Evolutionary conservation across 345 rosid genomes (phyloP), one percentile per base, ranked within the genome.

Genomic region (Combretum micranthum): DNA sequence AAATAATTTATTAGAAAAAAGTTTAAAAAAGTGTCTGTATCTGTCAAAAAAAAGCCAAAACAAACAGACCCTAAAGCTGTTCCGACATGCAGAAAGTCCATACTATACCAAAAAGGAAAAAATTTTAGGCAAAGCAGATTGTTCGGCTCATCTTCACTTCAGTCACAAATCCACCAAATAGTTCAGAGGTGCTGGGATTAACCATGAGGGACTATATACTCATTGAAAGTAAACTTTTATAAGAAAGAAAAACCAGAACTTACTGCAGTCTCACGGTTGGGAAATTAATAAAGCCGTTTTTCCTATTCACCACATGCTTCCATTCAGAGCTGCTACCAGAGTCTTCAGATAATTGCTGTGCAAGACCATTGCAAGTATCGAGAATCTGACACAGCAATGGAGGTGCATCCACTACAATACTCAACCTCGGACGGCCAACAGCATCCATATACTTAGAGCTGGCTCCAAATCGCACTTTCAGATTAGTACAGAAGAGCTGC

Each of bases 211-310:
- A 17, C 16, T 47, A 19, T 37, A 14, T 26, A 15, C 18, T 49
- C 42, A 39, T 21, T 45, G 20, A 25, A 51, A 52, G 20, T 20
- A 51, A 52, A 32, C 18, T 25, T 20, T 32, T 15, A 32, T 13
- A 20, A 57, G 20, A 19, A 42, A 14, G 39, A 32, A 32, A 32
- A 32, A 32, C 39, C 39, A 32, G 62, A 52, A 77, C 91, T 84
- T 83, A 93, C 97, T 80, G 69, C 71, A 93, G 64, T 68, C 91
- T 87, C 22, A 76, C 64, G 22, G 73, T 86, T 3, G 94, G 86
- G 52, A 43, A 47, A 64, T 75, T 74, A 59, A 50, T 15, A 48
- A 53, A 80, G 44, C 75, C 78, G 2, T 50, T 52, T 57, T 63
- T 62, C 61, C 82, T 69, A 26, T 2, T 58, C 57, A 89, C 74